Percentiles rank a stretch among this genome's conserved stretches.
phyloP scores from a whole-genome alignment of 257 asterid species.

The Solanum habrochaites region DNA sequence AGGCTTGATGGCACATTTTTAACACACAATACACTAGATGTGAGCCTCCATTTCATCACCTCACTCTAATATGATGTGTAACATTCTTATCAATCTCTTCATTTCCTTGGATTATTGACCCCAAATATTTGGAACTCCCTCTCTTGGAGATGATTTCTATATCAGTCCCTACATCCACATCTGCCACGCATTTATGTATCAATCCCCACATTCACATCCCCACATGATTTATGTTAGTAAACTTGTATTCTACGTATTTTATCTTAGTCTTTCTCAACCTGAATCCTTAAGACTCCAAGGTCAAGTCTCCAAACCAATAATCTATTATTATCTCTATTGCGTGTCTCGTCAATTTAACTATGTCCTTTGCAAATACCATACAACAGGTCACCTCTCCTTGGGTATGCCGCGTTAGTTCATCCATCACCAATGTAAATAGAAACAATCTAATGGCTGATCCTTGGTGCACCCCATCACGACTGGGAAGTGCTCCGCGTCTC shows the following conservation, averaged over 20 bases:
- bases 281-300: neutral
- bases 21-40: neutral
- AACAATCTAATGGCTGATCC: neutral
- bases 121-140: neutral
- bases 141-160: neutral
- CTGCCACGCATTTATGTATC: neutral
- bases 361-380: neutral
- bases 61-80: neutral
- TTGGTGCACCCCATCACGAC: neutral
- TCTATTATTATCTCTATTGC: neutral
- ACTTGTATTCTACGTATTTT: neutral
- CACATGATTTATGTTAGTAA: neutral
- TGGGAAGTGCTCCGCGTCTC: neutral
- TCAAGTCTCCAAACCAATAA: neutral
- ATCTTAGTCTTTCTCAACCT: neutral
- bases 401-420: neutral
- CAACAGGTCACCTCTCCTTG: neutral
- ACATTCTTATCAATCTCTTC: neutral
- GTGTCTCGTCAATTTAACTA: neutral
- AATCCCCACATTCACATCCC: neutral
- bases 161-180: neutral
- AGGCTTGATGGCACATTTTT: neutral
- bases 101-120: neutral
- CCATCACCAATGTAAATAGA: neutral
- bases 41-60: neutral